These are phyloP conservation scores for Neopestalotiopsis clavispora DNA, from an alignment of 2,329 filamentous ascomycete species.

Conservation along the genomic window DNA sequence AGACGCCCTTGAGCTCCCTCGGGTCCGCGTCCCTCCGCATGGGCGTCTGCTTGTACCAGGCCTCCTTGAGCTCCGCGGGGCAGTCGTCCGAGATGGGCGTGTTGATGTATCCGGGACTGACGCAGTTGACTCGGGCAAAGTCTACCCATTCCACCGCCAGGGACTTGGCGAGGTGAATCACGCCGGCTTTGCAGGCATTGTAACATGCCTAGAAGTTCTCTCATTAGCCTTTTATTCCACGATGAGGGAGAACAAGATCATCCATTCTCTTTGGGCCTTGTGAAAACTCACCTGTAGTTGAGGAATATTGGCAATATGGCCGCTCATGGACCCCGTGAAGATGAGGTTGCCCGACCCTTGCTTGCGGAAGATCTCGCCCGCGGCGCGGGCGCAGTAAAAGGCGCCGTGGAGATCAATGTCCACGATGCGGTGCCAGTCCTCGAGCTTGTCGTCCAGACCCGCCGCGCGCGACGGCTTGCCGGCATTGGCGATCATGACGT, in stretches of 20 bases:
- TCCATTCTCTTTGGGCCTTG: conserved; percentile 68
- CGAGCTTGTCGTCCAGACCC: conserved; percentile 67
- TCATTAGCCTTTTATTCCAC: not conserved
- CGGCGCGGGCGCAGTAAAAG: conserved; percentile 76
- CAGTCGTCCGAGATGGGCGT: conserved; percentile 72
- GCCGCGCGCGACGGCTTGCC: conserved; percentile 77
- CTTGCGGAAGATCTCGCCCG: conserved; percentile 70
- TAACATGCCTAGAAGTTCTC: conserved; percentile 51
- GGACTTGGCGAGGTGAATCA: conserved; percentile 58
- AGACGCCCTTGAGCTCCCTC: conserved; percentile 82
- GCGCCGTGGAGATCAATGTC: conserved; percentile 76
- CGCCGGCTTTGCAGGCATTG: conserved; percentile 70
- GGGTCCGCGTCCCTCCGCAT: conserved; percentile 70
- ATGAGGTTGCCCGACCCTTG: conserved; percentile 74
- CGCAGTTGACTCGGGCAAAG: conserved; percentile 69
- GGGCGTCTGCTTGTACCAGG: conserved; percentile 70
- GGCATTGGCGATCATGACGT: conserved; percentile 80
- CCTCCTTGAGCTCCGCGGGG: not conserved
- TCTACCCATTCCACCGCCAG: conserved; percentile 77
- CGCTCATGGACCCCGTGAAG: conserved; percentile 79
- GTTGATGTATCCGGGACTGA: conserved; percentile 77
- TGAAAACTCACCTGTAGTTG: conserved; percentile 73
- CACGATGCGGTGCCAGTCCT: conserved; percentile 71
- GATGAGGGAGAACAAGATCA: conserved; percentile 34
- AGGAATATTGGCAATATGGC: conserved; percentile 78